Evolutionary conservation across 2,329 filamentous ascomycete genomes (phyloP), one percentile per base, ranked within the genome.

Genomic region (Alternaria brassicicola): DNA sequence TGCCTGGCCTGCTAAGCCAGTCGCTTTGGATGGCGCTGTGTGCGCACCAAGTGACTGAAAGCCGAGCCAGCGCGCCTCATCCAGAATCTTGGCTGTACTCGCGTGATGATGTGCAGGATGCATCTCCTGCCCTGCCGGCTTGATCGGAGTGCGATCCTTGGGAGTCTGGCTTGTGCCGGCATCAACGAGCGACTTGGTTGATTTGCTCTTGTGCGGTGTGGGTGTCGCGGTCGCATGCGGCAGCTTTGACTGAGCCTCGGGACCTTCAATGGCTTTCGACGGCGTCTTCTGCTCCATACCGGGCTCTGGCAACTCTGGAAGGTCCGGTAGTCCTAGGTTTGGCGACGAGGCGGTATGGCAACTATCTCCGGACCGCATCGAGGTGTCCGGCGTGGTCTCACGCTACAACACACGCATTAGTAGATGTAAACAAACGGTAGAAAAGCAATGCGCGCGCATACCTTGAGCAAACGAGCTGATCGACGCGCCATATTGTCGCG

Each of bases 31-130:
- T 1, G 81, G 80, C 62, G 81, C 83, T 9, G 82, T 81, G 31
- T 81, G 76, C n/a, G 85, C 79, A 61, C 85, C 87, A 75, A 95
- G 88, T 19, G 73, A 66, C 58, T 86, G 86, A 77, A 97, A 97
- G 15, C 93, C 93, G 21, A 96, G 84, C 70, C 90, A 87, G 41
- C 95, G 82, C 6, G 90, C 92, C 10, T 93, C 92, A 25, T 95
- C 93, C 2, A 89, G 86, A 42, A 91, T 82, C 52, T 90, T 91
- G 61, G 88, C 89, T 21, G 90, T 93, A 64, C 84, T 89, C 52
- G 86, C 84, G 56, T 95, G 92, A 55, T 87, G 86, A 73, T 90
- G 91, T 80, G 90, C 91, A 8, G 94, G 94, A 74, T 97, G 93
- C 93, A 97, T 97, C 76, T 97, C 93, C 59, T 88, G 87, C 63